These are phyloP conservation scores for Mucor velutinosus DNA, from an alignment of 371 early-diverging fungal species.

Conservation along the genomic window DNA sequence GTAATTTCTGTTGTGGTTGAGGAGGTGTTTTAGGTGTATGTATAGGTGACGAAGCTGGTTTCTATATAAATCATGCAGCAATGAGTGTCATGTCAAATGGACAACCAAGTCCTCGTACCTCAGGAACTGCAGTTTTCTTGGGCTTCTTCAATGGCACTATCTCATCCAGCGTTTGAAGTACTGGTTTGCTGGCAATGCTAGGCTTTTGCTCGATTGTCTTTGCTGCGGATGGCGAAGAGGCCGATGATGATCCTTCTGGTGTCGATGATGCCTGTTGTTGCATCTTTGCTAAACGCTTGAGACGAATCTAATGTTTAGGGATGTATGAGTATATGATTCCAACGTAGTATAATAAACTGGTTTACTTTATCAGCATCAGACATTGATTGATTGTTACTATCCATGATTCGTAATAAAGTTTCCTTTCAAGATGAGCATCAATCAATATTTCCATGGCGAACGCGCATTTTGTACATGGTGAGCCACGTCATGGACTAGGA, in stretches of 20 bases:
- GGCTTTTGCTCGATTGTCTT: constrained; percentile 3
- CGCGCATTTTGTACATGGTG: background rate
- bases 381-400: background rate
- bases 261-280: constrained; percentile 36
- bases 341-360: background rate
- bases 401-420: constrained; percentile 2
- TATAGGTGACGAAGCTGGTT: background rate
- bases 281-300: constrained; percentile 71
- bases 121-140: constrained; percentile 8
- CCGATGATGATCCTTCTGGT: constrained; percentile 6
- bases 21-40: background rate
- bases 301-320: constrained; percentile 60
- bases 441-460: background rate
- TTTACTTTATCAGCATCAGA: constrained; percentile 10
- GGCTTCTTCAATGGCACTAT: constrained; percentile 15
- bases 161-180: constrained; percentile 23
- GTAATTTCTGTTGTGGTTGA: background rate
- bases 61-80: background rate
- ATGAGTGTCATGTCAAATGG: no score
- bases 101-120: background rate
- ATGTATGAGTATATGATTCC: background rate
- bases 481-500: constrained; percentile 1
- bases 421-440: background rate
- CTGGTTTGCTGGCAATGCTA: constrained; percentile 11
- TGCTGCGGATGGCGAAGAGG: background rate